Percentiles rank a stretch among this genome's conserved stretches.
Evolutionary conservation across 176 grass and related monocot species (phyloP).

Genomic region (Triticum urartu): DNA sequence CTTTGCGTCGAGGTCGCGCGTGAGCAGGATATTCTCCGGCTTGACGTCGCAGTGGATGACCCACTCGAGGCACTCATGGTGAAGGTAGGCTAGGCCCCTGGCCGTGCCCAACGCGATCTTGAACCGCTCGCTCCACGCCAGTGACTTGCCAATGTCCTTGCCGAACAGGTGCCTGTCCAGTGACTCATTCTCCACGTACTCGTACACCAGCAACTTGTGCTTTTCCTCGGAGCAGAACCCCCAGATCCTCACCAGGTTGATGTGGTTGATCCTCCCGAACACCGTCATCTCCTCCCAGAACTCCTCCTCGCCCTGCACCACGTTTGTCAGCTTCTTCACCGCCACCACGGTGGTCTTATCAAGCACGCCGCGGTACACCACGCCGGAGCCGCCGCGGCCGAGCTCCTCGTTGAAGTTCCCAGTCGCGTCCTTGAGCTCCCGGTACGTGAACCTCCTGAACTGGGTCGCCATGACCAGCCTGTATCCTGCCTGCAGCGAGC

Average conservation of each 20-base stretch:
- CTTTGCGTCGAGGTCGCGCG: constrained; percentile 51
- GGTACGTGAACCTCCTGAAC: constrained; percentile 61
- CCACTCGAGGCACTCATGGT: constrained; percentile 71
- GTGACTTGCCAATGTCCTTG: constrained; percentile 1
- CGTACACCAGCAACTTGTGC: constrained; percentile 53
- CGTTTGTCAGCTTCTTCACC: constrained; percentile 52
- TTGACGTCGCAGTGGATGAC: constrained; percentile 64
- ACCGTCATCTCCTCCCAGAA: constrained; percentile 60
- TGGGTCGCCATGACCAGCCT: constrained; percentile 39
- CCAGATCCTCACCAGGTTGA: constrained; percentile 58
- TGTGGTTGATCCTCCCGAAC: constrained; percentile 69
- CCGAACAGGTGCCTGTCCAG: constrained; percentile 63
- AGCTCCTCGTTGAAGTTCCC: constrained; percentile 61
- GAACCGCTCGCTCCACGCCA: constrained; percentile 47
- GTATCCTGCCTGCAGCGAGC: constrained; percentile 42
- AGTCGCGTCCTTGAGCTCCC: constrained; percentile 50
- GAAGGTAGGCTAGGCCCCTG: constrained; percentile 52
- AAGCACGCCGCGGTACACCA: constrained; percentile 55
- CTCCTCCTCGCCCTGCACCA: constrained; percentile 48
- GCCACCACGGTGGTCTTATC: constrained; percentile 46
- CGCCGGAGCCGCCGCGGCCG: constrained; percentile 55
- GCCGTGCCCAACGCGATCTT: constrained; percentile 45
- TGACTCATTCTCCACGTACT: constrained; percentile 58
- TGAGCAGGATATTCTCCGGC: constrained; percentile 60
- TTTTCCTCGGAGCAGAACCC: constrained; percentile 56